phyloP scores from a whole-genome alignment of 176 grass and related monocot species.

The Eragrostis curvula region DNA sequence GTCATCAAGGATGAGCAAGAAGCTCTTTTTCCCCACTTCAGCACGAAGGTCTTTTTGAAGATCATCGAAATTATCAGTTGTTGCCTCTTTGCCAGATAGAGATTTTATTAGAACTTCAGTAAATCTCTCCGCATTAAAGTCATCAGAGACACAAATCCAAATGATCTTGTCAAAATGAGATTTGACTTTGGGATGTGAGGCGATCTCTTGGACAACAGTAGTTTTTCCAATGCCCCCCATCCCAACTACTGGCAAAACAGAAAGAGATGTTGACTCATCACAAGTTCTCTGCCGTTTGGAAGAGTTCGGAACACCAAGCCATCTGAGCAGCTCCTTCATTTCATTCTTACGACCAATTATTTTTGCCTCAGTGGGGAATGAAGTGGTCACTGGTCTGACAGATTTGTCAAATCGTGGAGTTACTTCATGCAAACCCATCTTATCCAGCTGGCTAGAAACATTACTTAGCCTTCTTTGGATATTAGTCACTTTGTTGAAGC shows the following conservation, averaged over 20 bases:
- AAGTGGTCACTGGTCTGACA: neutral
- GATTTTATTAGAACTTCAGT: no score
- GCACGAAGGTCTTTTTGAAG: no score
- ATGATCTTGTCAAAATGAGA: slow-evolving; percentile 30
- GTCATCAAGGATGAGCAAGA: no score
- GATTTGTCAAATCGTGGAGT: neutral
- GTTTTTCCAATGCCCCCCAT: slow-evolving; percentile 53
- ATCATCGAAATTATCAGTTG: no score
- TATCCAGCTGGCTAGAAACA: neutral
- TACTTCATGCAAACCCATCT: neutral
- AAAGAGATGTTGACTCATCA: slow-evolving; percentile 12
- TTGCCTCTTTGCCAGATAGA: no score
- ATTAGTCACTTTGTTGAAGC: no score
- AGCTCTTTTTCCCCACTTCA: no score
- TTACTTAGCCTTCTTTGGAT: neutral
- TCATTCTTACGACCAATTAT: neutral
- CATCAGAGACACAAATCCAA: slow-evolving; percentile 49
- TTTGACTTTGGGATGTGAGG: neutral
- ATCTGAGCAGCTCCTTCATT: neutral
- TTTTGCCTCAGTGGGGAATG: neutral
- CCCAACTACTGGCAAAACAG: slow-evolving; percentile 42
- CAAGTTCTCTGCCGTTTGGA: neutral
- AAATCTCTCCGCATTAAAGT: neutral
- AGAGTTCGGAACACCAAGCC: neutral
- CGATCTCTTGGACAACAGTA: slow-evolving; percentile 35